Conservation (phyloP, 305 asterid species). For the Salvia sclarea region DNA sequence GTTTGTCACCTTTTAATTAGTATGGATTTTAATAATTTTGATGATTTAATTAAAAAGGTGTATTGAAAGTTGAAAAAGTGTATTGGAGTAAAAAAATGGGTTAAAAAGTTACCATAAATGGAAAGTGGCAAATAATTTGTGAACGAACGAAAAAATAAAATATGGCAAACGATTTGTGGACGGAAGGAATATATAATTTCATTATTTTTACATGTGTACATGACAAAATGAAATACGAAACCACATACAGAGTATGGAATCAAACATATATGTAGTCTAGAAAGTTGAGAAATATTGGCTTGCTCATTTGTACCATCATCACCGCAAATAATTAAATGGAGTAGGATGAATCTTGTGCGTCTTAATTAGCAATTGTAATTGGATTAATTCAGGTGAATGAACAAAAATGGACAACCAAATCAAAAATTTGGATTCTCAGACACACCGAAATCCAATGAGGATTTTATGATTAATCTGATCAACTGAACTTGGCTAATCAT, state of each 20-base stretch:
- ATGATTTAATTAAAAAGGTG: no score
- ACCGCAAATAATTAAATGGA: not conserved
- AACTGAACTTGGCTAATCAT: slow-evolving; percentile 45
- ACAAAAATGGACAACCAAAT: slow-evolving; percentile 32
- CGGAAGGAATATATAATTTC: no score
- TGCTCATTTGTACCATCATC: not conserved
- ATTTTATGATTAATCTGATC: slow-evolving; percentile 36
- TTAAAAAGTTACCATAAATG: no score
- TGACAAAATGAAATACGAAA: not conserved
- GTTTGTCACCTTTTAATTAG: no score
- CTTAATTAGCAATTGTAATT: not conserved
- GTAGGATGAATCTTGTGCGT: slow-evolving; percentile 5
- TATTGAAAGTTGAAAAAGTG: no score
- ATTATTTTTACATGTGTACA: not conserved
- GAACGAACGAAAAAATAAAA: no score
- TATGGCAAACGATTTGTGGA: no score
- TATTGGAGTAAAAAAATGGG: no score
- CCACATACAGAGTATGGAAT: not conserved
- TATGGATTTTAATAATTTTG: no score
- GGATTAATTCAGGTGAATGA: not conserved
- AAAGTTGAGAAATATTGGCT: not conserved
- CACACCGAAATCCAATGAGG: slow-evolving; percentile 45
- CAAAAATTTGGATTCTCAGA: slow-evolving; percentile 27
- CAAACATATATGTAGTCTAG: not conserved
- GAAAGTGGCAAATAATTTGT: no score